Evolutionary conservation across 1,284 basidiomycete genomes (phyloP), one percentile per base, ranked within the genome.

Genomic region (Rhizoctonia solani): DNA sequence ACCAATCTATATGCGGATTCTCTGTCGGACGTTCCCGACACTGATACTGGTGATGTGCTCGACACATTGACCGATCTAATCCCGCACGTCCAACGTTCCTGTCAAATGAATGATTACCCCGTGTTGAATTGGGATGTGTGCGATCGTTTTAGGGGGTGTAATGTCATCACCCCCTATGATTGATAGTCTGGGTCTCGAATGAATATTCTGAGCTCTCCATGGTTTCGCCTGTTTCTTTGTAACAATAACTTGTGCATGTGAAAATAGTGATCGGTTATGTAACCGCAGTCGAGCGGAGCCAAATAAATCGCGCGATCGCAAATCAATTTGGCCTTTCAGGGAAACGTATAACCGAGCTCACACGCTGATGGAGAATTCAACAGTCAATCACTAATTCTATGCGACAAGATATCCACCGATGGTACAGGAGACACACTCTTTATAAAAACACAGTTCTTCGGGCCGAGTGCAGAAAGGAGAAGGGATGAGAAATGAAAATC

Each of bases 311-410:
- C n/a, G n/a, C n/a, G n/a, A n/a, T n/a, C n/a, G n/a, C n/a, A n/a
- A n/a, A n/a, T n/a, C n/a, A n/a, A n/a, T n/a, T n/a, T n/a, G n/a
- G n/a, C n/a, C n/a, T n/a, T n/a, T n/a, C n/a, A n/a, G n/a, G n/a
- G n/a, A n/a, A n/a, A n/a, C n/a, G n/a, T n/a, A n/a, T n/a, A n/a
- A n/a, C n/a, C n/a, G n/a, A n/a, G n/a, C n/a, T n/a, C n/a, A n/a
- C n/a, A n/a, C n/a, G n/a, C n/a, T n/a, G n/a, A n/a, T n/a, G n/a
- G n/a, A n/a, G n/a, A n/a, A n/a, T n/a, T n/a, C 8, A 4, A 52
- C 52, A 46, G 52, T n/a, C 19, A 61, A 39, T 49, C 58, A 47
- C 46, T 27, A 29, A 34, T 61, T 63, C 59, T 63, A 63, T 63
- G 52, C 42, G 47, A 63, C 59, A 63, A 41, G 19, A 21, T 30